phyloP scores from a whole-genome alignment of 73 alveolate genomes.

The Chromera velia region DNA sequence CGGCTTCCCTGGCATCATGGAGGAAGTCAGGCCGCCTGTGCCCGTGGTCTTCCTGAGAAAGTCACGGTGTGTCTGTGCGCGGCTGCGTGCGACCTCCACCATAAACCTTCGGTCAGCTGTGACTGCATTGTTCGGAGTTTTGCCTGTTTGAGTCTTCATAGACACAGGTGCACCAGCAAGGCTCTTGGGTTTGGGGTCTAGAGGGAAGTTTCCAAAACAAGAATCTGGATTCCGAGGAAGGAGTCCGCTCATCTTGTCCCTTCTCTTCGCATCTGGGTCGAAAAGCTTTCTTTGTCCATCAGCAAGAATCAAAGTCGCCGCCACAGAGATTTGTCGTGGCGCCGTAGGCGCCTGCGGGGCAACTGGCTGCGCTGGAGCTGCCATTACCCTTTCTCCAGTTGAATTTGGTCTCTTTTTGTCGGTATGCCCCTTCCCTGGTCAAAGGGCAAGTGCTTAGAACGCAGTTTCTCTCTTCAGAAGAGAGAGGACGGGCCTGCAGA shows the following conservation, averaged over 20 bases:
- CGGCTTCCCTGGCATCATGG: slow-evolving; percentile 70
- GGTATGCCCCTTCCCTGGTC: too few relatives aligned
- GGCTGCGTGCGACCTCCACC: too few relatives aligned
- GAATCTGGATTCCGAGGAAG: slow-evolving; percentile 38
- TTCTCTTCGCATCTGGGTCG: background rate
- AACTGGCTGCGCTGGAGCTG: too few relatives aligned
- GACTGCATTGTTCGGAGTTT: too few relatives aligned
- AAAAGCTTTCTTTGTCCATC: background rate
- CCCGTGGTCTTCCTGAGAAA: slow-evolving; percentile 48
- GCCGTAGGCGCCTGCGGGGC: too few relatives aligned
- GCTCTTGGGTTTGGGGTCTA: background rate
- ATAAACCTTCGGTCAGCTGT: too few relatives aligned
- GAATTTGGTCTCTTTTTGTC: too few relatives aligned
- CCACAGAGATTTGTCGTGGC: background rate
- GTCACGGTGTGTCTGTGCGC: slow-evolving; percentile 8
- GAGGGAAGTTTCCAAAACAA: slow-evolving; percentile 43
- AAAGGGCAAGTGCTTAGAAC: too few relatives aligned
- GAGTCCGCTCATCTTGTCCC: background rate
- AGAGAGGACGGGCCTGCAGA: too few relatives aligned
- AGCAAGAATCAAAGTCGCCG: background rate
- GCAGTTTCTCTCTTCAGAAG: too few relatives aligned
- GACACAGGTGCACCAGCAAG: background rate
- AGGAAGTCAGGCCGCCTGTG: slow-evolving; percentile 83
- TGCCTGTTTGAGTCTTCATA: too few relatives aligned
- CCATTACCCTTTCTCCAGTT: too few relatives aligned